Conservation (phyloP, 139 green algal species). For the Trebouxia sp. region DNA sequence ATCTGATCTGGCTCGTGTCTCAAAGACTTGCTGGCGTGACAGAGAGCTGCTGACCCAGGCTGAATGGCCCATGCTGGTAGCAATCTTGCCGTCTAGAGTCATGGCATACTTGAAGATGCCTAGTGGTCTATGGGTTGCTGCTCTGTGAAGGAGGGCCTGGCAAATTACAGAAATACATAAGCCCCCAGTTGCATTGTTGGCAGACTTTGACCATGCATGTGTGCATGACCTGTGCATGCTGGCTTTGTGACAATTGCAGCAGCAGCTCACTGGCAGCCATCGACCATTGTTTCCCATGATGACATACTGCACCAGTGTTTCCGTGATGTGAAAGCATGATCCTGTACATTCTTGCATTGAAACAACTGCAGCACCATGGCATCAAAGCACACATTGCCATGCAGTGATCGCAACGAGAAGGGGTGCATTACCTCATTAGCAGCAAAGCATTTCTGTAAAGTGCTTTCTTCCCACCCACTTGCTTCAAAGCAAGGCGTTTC, state of each 20-base stretch:
- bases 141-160: slow-evolving; percentile 82
- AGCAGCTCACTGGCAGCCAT: not conserved
- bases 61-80: slow-evolving; percentile 84
- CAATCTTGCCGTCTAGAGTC: slow-evolving; percentile 99
- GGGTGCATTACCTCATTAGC: slow-evolving; percentile 88
- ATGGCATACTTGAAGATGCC: slow-evolving; percentile 97
- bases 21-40: slow-evolving; percentile 81
- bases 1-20: slow-evolving; percentile 74
- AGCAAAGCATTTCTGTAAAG: slow-evolving; percentile 60
- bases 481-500: slow-evolving; percentile 14
- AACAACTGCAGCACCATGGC: too few species aligned
- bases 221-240: not conserved
- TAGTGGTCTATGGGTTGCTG: slow-evolving; percentile 69
- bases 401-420: too few species aligned
- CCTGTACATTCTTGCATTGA: too few species aligned
- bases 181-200: not conserved
- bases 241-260: not conserved
- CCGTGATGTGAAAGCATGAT: too few species aligned
- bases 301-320: too few species aligned
- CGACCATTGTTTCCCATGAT: too few species aligned
- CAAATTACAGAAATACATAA: not conserved
- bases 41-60: slow-evolving; percentile 88
- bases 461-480: slow-evolving; percentile 26
- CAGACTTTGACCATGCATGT: not conserved
- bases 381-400: too few species aligned